phyloP scores from a whole-genome alignment of 371 early-diverging fungal species.

The Synchytrium microbalum region DNA sequence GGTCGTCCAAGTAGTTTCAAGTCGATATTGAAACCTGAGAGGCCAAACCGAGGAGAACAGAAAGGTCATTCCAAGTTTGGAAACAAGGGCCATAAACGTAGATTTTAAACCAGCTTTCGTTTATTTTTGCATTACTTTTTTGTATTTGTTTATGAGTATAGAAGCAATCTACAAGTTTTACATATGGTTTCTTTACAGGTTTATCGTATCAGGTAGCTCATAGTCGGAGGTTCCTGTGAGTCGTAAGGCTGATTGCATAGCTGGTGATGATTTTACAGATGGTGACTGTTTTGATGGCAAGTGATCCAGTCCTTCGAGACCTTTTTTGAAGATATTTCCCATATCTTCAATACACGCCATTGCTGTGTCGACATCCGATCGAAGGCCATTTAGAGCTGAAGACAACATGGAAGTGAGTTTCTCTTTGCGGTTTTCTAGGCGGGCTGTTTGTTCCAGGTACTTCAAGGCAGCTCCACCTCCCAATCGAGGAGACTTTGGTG shows the following conservation, averaged over 20 bases:
- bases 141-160: too few species aligned
- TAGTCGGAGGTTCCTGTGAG: not conserved
- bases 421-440: not conserved
- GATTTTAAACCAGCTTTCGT: not conserved
- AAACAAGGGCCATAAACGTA: not conserved
- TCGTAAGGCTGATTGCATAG: not conserved
- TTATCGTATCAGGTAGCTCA: not conserved
- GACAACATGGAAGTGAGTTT: not conserved
- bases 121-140: too few species aligned
- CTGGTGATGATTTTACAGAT: too few species aligned
- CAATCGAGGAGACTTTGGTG: not conserved
- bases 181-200: too few species aligned
- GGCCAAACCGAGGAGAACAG: not conserved
- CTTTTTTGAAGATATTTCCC: not conserved
- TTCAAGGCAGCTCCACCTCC: not conserved
- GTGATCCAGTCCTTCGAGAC: too few species aligned
- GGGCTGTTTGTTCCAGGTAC: not conserved
- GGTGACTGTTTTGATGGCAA: too few species aligned
- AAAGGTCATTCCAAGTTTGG: not conserved
- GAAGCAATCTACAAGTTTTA: too few species aligned
- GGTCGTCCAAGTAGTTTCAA: not conserved
- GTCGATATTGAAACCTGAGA: not conserved
- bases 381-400: not conserved
- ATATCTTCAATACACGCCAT: not conserved
- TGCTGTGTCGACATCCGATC: not conserved